Conservation (phyloP, 2,329 filamentous ascomycete species). For the Colletotrichum nymphaeae region DNA sequence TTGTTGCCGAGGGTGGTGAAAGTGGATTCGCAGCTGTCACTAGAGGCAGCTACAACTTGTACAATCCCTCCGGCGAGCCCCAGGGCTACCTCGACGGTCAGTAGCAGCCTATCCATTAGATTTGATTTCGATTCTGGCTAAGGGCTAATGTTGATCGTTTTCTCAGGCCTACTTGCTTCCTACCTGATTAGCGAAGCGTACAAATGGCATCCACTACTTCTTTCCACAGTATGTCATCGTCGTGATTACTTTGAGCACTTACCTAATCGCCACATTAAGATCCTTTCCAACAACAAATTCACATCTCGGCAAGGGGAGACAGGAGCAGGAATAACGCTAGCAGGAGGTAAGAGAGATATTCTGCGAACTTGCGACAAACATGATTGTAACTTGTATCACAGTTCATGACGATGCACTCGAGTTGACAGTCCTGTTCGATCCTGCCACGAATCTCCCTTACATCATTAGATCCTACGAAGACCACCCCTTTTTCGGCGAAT, state of each 20-base stretch:
- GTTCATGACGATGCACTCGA: conserved; percentile 1
- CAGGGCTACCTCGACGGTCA: conserved; percentile 12
- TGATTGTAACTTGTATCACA: background rate
- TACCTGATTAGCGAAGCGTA: conserved; percentile 21
- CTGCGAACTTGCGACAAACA: too few relatives aligned
- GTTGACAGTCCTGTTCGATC: background rate
- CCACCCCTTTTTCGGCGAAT: conserved; percentile 30
- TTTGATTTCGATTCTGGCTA: background rate
- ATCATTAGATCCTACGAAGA: conserved; percentile 28
- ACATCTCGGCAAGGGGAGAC: background rate
- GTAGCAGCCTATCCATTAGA: background rate
- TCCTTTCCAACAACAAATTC: background rate
- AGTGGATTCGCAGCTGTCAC: conserved; percentile 22
- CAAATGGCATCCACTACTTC: conserved; percentile 27
- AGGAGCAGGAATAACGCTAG: background rate
- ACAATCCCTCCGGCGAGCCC: background rate
- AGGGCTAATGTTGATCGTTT: background rate
- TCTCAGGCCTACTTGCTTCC: conserved; percentile 15
- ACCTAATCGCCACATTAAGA: background rate
- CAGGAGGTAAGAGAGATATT: background rate
- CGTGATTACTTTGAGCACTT: background rate
- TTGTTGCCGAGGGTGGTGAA: conserved; percentile 15
- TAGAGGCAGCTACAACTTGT: conserved; percentile 14
- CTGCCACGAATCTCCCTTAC: conserved; percentile 12
- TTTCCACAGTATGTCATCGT: background rate